Percentiles rank a stretch among this genome's conserved stretches.
These are phyloP conservation scores for Tolypocladium pustulatum DNA, from an alignment of 2,329 filamentous ascomycete species.

Conservation along the genomic window DNA sequence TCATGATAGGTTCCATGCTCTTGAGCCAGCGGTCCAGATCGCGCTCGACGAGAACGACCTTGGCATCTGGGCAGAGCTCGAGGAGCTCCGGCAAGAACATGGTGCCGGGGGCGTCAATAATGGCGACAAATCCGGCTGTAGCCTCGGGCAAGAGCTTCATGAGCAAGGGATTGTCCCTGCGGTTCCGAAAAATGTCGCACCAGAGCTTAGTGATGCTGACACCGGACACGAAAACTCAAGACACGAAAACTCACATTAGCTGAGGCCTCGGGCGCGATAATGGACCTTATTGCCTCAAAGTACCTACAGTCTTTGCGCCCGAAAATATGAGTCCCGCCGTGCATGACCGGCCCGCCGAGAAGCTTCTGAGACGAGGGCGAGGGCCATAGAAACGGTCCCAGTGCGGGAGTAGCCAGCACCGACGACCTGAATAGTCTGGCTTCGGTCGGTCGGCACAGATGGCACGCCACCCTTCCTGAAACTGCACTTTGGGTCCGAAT, in stretches of 20 bases:
- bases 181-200: conserved; percentile 3
- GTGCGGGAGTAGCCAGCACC: conserved; percentile 29
- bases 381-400: conserved; percentile 29
- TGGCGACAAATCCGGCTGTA: conserved; percentile 32
- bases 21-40: conserved; percentile 24
- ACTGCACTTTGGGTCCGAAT: too few relatives aligned
- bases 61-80: conserved; percentile 36
- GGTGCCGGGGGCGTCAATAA: conserved; percentile 31
- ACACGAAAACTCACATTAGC: neutral
- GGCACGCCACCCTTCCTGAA: conserved; percentile 15
- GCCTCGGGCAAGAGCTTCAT: conserved; percentile 22
- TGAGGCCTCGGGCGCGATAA: neutral
- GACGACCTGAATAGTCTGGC: conserved; percentile 27
- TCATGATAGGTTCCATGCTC: conserved; percentile 15
- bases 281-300: neutral
- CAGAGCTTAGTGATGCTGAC: conserved; percentile 6
- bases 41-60: conserved; percentile 30
- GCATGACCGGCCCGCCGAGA: conserved; percentile 36
- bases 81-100: conserved; percentile 33
- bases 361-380: conserved; percentile 35
- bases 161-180: conserved; percentile 12
- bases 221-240: too few relatives aligned
- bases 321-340: conserved; percentile 32
- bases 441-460: conserved; percentile 20
- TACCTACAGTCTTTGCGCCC: conserved; percentile 21